Evolutionary conservation across 2,329 filamentous ascomycete genomes (phyloP), one percentile per base, ranked within the genome.

Genomic region (Xylariaceae sp.): DNA sequence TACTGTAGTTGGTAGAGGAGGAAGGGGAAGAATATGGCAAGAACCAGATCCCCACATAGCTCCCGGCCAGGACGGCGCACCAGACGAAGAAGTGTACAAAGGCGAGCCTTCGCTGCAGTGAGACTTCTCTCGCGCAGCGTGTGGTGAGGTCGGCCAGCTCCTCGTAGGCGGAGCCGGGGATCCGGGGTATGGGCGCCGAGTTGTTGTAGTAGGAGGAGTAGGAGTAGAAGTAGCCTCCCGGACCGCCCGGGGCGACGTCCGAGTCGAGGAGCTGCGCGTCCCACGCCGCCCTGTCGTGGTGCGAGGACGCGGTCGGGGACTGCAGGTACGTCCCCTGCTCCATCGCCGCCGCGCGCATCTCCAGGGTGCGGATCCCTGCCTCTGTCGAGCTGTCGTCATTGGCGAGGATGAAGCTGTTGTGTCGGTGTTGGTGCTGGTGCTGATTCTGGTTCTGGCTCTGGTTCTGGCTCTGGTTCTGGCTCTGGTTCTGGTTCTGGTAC

Each of bases 41-140:
- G 76, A 88, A 96, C 88, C 89, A 97, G 2, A 94, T 78, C 4
- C 76, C 89, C 1, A 92, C 67, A 37, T 89, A 74, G 61, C 87
- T 94, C 15, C 71, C 86, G 13, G 90, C 67, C 39, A 83, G 78
- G 17, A 90, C 61, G 3, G 76, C 51, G 2, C 94, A 53, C 40
- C 85, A 80, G 26, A 65, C 66, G 34, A 80, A 67, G 60, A 94
- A 96, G 64, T 95, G 88, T 0, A 69, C 59, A 9, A 85, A 68
- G 7, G 92, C 82, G 65, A 82, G 78, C 36, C 72, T 73, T 14
- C 81, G 79, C 62, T 96, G 89, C 11, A 69, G 66, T 12, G 73
- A 69, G 59, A 96, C 88, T 36, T 90, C 83, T 2, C 59, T 57
- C 29, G 71, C 71, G 64, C 96, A 96, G 36, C 66, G 71, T 34